Evolutionary conservation across 1,284 basidiomycete species (phyloP).

Genomic region (Cutaneotrichosporon sp.): DNA sequence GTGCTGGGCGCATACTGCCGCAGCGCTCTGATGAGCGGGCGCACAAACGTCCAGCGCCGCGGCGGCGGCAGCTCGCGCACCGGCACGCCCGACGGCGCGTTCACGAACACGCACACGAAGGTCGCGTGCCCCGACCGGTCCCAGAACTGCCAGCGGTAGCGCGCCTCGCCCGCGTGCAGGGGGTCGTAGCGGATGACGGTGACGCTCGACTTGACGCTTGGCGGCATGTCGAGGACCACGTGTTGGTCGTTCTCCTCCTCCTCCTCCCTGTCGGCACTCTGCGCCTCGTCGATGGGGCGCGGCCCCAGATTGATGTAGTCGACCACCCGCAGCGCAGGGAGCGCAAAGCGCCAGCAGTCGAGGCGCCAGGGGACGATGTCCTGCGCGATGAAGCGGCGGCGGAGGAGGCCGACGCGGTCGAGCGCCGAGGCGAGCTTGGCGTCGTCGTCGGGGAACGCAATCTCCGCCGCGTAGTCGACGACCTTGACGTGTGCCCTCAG

Average conservation of each 20-base stretch:
- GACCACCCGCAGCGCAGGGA: slow-evolving; percentile 1
- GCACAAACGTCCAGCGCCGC: background rate
- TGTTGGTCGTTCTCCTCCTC: background rate
- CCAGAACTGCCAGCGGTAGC: slow-evolving; percentile 9
- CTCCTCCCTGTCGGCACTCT: background rate
- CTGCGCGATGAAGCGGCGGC: background rate
- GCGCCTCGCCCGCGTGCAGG: background rate
- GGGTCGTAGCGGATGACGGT: slow-evolving; percentile 7
- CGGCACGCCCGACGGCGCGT: background rate
- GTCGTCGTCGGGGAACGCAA: slow-evolving; percentile 6
- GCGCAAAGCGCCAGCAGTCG: slow-evolving; percentile 4
- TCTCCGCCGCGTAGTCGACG: slow-evolving; percentile 9
- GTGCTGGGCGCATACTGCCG: background rate
- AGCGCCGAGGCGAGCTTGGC: background rate
- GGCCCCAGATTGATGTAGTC: background rate
- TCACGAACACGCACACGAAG: slow-evolving; percentile 5
- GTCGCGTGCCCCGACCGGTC: slow-evolving; percentile 3
- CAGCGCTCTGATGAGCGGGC: slow-evolving; percentile 1
- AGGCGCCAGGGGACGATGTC: slow-evolving; percentile 6
- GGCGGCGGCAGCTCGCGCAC: background rate
- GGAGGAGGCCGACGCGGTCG: background rate
- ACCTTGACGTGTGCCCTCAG: background rate
- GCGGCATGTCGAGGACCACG: slow-evolving; percentile 8
- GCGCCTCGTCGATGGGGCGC: background rate
- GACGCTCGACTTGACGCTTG: background rate